Base-by-base conservation (phyloP, 345 rosid genomes). In the Linum tenue region DNA sequence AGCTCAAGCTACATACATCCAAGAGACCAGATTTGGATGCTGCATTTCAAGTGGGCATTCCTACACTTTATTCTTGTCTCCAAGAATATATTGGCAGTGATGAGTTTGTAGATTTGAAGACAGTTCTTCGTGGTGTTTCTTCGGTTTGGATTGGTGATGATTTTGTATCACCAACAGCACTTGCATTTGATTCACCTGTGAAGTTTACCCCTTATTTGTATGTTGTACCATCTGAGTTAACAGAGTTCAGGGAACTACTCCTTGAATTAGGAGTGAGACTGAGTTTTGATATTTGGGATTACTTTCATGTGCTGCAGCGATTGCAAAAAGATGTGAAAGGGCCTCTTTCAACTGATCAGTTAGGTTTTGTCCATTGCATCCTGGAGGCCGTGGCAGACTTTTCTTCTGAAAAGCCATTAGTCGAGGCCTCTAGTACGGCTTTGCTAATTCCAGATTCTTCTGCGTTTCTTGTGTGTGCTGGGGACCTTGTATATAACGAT, bases 71-170 rank as follows among this genome's bases (percentile, higher is more conserved):
- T 73, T 73, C 85, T 41, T 78, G 73, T 69, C 70, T 92, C 73
- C 92, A 85, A 75, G 89, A 78, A 69, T 79, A 66, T 64, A 72
- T 83, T 69, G 81, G 88, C 65, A 78, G 79, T 40, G 79, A 84
- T 79, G 88, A 87, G 64, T 86, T 89, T 62, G 35, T 60, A 67
- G 75, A 71, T 69, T 70, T 92, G 62, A 83, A 79, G 76, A 79
- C 89, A 67, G 81, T 81, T 79, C 65, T 92, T 65, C 76, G 78
- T 64, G 92, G 86, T 69, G 78, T 89, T 73, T 77, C 95, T 60
- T 92, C 89, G 92, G 86, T 92, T 73, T 92, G 98, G 98, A 84
- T 84, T 70, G 92, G 98, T 56, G 98, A 89, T 76, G 89, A 87
- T 78, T 92, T 92, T 77, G 83, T 92, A 69, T 74, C 85, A 59